Evolutionary conservation across 495 filamentous ascomycete genomes (phyloP).

Genomic region (Neurospora terricola): DNA sequence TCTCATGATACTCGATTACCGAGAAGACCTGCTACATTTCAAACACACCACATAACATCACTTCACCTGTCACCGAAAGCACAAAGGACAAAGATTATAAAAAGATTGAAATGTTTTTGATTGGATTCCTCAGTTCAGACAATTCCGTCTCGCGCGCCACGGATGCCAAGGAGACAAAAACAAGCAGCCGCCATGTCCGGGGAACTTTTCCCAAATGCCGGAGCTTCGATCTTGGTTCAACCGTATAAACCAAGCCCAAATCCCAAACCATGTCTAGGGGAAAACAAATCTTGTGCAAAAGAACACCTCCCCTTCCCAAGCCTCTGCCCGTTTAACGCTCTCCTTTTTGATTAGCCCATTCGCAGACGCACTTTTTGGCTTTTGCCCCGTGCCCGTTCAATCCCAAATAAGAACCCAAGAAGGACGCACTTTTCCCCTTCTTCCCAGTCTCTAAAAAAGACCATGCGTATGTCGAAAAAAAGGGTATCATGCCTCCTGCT

Average conservation of each 20-base stretch:
- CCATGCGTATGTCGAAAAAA: slow-evolving; percentile 15
- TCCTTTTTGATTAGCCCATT: slow-evolving; percentile 5
- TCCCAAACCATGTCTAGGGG: slow-evolving; percentile 3
- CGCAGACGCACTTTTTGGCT: slow-evolving; percentile 12
- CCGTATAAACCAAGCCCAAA: not conserved
- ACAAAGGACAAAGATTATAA: slow-evolving; percentile 5
- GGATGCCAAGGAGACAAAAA: slow-evolving; percentile 11
- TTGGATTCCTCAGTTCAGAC: slow-evolving; percentile 25
- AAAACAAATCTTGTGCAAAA: slow-evolving; percentile 15
- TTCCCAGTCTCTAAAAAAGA: slow-evolving; percentile 7
- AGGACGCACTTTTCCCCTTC: slow-evolving; percentile 14
- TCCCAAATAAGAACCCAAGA: slow-evolving; percentile 15
- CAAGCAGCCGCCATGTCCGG: slow-evolving; percentile 7
- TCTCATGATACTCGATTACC: not conserved
- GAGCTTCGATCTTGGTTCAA: not conserved
- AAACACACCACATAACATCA: not conserved
- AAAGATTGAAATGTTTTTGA: slow-evolving; percentile 24
- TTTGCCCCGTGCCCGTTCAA: slow-evolving; percentile 15
- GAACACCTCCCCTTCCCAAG: not conserved
- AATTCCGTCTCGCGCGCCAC: slow-evolving; percentile 10
- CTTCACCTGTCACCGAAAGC: not conserved
- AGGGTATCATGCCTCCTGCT: slow-evolving; percentile 31
- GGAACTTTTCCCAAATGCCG: slow-evolving; percentile 6
- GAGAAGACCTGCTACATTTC: not conserved
- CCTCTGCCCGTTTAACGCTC: slow-evolving; percentile 11